Percentiles rank a stretch among this genome's conserved stretches.
Conservation (phyloP, 2,329 filamentous ascomycete genomes). For the Orbilia quercus region DNA sequence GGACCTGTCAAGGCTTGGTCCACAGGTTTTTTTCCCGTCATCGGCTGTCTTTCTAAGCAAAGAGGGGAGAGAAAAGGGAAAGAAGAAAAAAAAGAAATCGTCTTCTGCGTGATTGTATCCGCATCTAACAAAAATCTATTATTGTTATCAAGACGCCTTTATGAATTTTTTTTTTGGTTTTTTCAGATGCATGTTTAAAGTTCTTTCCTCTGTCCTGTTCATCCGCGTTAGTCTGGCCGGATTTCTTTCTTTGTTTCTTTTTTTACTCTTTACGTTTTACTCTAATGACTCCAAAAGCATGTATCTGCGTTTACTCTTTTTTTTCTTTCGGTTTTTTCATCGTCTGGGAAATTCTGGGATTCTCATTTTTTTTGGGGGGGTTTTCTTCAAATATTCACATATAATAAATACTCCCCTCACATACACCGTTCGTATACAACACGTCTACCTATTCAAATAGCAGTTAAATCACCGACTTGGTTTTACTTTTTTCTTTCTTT, state of each 20-base stretch:
- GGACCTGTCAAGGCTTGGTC: slow-evolving; percentile 24
- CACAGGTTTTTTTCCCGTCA: slow-evolving; percentile 5
- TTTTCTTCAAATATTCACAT: slow-evolving; percentile 19
- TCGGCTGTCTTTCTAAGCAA: slow-evolving; percentile 7
- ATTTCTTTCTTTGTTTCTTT: slow-evolving; percentile 12
- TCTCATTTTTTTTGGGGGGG: not conserved
- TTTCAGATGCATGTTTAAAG: slow-evolving; percentile 2
- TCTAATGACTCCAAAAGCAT: slow-evolving; percentile 48
- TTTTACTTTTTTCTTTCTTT: slow-evolving; percentile 29
- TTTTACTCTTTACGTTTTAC: slow-evolving; percentile 8
- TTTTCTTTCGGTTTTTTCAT: slow-evolving; percentile 9
- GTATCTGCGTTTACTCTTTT: slow-evolving; percentile 12
- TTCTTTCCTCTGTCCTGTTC: slow-evolving; percentile 13
- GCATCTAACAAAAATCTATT: slow-evolving; percentile 38
- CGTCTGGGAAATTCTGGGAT: slow-evolving; percentile 12
- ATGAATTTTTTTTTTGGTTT: slow-evolving; percentile 29
- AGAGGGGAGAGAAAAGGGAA: slow-evolving; percentile 14
- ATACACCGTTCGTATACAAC: not conserved
- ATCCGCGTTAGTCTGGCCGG: slow-evolving; percentile 21
- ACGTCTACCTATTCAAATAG: too few species aligned
- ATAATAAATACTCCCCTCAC: slow-evolving; percentile 9
- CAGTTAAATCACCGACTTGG: not conserved
- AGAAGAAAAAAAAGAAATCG: slow-evolving; percentile 40
- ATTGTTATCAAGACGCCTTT: slow-evolving; percentile 40
- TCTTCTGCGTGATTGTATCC: slow-evolving; percentile 55